A percentile compares a stretch with the other conserved stretches of the same genome.
These are phyloP conservation scores for Heracleum sosnowskyi DNA, from an alignment of 129 eudicot species.

Conservation along the genomic window DNA sequence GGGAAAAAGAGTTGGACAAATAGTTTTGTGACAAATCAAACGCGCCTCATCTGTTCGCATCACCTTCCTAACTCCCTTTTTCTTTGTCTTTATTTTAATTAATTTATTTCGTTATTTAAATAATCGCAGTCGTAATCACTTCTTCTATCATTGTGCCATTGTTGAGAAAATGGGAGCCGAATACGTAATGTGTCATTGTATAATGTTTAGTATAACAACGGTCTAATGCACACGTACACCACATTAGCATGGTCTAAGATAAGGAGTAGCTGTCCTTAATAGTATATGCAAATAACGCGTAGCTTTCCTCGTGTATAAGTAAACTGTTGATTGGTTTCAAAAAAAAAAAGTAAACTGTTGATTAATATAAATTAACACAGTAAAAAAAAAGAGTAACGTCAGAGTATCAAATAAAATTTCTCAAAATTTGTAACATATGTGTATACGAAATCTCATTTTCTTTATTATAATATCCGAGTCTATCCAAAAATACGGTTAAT, in stretches of 20 bases:
- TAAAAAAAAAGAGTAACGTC: too few relatives aligned
- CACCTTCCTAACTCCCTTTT: neutral
- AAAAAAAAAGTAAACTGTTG: neutral
- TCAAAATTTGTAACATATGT: too few relatives aligned
- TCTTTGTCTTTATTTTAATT: neutral
- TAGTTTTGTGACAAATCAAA: neutral
- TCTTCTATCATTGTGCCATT: neutral
- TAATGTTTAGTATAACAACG: too few relatives aligned
- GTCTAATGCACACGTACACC: neutral
- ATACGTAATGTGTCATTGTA: neutral
- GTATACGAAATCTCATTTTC: too few relatives aligned
- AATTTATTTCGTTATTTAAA: neutral
- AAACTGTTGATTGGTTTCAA: too few relatives aligned
- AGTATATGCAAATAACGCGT: neutral
- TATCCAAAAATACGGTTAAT: too few relatives aligned
- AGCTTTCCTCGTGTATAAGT: neutral
- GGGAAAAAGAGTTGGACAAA: neutral
- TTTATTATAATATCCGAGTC: too few relatives aligned
- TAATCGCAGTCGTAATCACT: neutral
- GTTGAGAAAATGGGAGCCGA: neutral
- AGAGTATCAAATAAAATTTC: too few relatives aligned
- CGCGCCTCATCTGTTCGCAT: neutral
- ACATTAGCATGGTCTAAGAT: neutral
- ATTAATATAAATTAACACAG: too few relatives aligned
- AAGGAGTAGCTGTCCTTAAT: neutral